Evolutionary conservation across 1,139 yeast genomes (phyloP).

Genomic region (Kodamaea derodonti): DNA sequence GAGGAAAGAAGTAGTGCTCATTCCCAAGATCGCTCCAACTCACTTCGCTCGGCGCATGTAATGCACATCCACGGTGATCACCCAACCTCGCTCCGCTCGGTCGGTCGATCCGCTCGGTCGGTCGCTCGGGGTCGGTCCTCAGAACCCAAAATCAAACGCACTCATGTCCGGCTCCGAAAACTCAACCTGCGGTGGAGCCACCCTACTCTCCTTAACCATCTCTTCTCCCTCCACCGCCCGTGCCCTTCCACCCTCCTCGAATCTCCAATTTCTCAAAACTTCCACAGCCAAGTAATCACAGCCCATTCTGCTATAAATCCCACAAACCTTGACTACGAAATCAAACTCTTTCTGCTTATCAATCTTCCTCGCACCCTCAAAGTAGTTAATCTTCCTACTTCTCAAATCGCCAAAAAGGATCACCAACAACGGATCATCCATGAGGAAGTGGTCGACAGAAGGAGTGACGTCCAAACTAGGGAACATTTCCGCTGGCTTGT

Average conservation of each 20-base stretch:
- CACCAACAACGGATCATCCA: conserved; percentile 79
- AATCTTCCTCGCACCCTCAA: conserved; percentile 28
- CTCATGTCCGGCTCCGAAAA: conserved; percentile 82
- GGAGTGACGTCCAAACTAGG: neutral
- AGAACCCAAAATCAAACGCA: conserved; percentile 69
- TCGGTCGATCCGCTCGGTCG: too few relatives aligned
- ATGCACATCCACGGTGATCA: too few relatives aligned
- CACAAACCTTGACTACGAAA: conserved; percentile 58
- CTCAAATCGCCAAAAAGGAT: conserved; percentile 63
- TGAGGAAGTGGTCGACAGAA: conserved; percentile 35
- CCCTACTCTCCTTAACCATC: conserved; percentile 1
- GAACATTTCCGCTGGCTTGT: conserved; percentile 48
- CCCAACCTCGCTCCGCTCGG: too few relatives aligned
- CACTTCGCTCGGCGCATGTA: too few relatives aligned
- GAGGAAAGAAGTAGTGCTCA: too few relatives aligned
- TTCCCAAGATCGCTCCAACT: too few relatives aligned
- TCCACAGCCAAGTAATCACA: conserved; percentile 75
- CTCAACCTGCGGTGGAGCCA: conserved; percentile 21
- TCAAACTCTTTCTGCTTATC: conserved; percentile 49
- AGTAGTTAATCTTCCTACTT: conserved; percentile 42
- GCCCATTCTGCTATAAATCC: conserved; percentile 82
- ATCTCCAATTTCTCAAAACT: conserved; percentile 66
- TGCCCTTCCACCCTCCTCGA: conserved; percentile 24
- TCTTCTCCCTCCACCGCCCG: conserved; percentile 5
- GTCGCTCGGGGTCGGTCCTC: too few relatives aligned